Percentiles rank a stretch among this genome's conserved stretches.
Conservation (phyloP, 805 yeast genomes). For the Starmerella kuoi region DNA sequence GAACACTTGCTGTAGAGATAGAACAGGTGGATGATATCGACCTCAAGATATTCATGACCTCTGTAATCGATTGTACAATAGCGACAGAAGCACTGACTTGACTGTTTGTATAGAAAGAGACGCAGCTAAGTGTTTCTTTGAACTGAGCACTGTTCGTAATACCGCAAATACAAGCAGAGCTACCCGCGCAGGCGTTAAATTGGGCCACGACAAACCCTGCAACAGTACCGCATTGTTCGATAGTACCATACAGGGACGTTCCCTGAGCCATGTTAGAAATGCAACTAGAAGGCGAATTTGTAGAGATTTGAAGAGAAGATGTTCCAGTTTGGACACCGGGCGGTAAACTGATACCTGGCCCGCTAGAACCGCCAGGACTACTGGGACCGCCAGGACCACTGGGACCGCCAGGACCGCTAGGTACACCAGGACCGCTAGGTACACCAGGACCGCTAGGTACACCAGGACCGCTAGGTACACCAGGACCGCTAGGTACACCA, state of each 20-base stretch:
- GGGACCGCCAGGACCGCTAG: no score
- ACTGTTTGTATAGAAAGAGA: slow-evolving; percentile 5
- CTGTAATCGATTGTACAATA: slow-evolving; percentile 4
- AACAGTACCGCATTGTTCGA: slow-evolving; percentile 10
- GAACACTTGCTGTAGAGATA: not conserved
- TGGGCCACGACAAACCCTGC: slow-evolving; percentile 7
- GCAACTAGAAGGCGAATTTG: slow-evolving; percentile 5
- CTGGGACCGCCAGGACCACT: no score
- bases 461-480: no score
- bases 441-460: no score
- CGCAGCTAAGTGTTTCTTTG: slow-evolving; percentile 5
- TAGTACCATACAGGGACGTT: slow-evolving; percentile 2
- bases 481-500: no score
- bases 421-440: no score
- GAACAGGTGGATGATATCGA: not conserved
- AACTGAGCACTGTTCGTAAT: slow-evolving; percentile 1
- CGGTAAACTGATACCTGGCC: no score
- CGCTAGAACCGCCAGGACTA: no score
- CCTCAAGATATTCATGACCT: not conserved
- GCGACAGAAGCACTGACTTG: slow-evolving; percentile 1
- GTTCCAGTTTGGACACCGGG: no score
- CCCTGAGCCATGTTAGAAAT: slow-evolving; percentile 5
- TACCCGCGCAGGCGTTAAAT: slow-evolving; percentile 2
- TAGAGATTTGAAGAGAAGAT: no score
- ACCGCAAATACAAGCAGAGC: slow-evolving; percentile 7